A percentile compares a stretch with the other conserved stretches of the same genome.
Conservation (phyloP, 805 yeast genomes). For the Kregervanrija delftensis region DNA sequence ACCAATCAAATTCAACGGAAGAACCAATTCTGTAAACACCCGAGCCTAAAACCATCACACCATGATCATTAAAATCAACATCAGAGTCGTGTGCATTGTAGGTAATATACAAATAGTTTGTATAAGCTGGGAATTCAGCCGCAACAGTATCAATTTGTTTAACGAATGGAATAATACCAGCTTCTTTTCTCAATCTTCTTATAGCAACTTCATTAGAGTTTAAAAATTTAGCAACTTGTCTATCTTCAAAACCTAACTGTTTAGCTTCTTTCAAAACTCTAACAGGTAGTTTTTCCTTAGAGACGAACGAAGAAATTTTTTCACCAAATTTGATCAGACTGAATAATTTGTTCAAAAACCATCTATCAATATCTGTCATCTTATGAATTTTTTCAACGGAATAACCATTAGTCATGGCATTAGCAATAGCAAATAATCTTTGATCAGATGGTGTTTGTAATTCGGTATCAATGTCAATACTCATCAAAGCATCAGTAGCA, state of each 20-base stretch:
- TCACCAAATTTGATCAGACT: constrained; percentile 68
- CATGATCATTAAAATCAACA: constrained; percentile 82
- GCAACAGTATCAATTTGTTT: constrained; percentile 98
- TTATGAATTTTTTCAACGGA: constrained; percentile 89
- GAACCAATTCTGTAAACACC: constrained; percentile 99
- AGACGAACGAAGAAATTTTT: constrained; percentile 49
- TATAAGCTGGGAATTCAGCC: constrained; percentile 96
- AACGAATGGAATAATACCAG: constrained; percentile 83
- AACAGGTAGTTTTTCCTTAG: constrained; percentile 56
- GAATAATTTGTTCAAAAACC: constrained; percentile 88
- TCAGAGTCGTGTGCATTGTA: constrained; percentile 89
- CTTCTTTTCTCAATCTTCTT: constrained; percentile 80
- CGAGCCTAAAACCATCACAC: constrained; percentile 93
- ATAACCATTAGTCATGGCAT: constrained; percentile 84
- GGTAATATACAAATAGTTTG: constrained; percentile 91
- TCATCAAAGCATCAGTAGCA: constrained; percentile 76
- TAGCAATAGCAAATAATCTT: constrained; percentile 93
- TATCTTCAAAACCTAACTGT: constrained; percentile 94
- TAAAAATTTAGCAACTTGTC: constrained; percentile 87
- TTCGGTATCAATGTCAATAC: constrained; percentile 87
- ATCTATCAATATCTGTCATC: constrained; percentile 86
- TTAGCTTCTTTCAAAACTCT: constrained; percentile 73
- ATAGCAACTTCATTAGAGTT: constrained; percentile 89
- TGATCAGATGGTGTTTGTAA: constrained; percentile 96
- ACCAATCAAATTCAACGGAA: constrained; percentile 98